These are phyloP conservation scores for Leishmania gerbilli DNA, from an alignment of 208 protist genomes.

Conservation along the genomic window DNA sequence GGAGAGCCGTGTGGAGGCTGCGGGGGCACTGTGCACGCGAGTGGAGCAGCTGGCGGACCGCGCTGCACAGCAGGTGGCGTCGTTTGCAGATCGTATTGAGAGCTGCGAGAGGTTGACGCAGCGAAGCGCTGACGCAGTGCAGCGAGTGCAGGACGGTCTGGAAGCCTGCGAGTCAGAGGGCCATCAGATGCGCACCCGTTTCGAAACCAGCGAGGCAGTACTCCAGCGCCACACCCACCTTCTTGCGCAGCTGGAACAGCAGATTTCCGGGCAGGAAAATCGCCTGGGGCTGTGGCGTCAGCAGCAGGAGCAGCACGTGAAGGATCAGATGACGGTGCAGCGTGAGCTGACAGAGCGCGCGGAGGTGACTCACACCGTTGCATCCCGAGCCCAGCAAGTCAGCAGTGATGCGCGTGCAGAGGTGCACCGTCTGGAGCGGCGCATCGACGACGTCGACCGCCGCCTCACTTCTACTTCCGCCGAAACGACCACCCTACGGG, in stretches of 20 bases:
- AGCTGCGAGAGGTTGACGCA: constrained; percentile 37
- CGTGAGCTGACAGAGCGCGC: constrained; percentile 49
- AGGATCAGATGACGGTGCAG: constrained; percentile 47
- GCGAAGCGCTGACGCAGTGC: constrained; percentile 12
- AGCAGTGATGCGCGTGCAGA: constrained; percentile 59
- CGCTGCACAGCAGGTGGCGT: constrained; percentile 25
- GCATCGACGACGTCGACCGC: constrained; percentile 39
- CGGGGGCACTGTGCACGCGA: constrained; percentile 49
- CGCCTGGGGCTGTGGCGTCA: constrained; percentile 40
- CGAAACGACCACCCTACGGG: constrained; percentile 18
- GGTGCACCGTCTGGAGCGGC: constrained; percentile 68
- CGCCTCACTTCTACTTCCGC: constrained; percentile 2
- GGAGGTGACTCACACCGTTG: constrained; percentile 51
- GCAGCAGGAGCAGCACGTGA: constrained; percentile 47
- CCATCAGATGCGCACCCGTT: constrained; percentile 4
- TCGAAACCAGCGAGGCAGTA: constrained; percentile 11
- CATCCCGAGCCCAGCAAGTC: constrained; percentile 48
- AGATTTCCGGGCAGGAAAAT: constrained; percentile 36
- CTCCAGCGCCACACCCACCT: constrained; percentile 24
- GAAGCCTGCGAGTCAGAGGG: constrained; percentile 25
- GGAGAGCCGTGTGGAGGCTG: constrained; percentile 64
- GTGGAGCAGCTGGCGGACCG: constrained; percentile 51
- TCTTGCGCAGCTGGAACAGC: constrained; percentile 47
- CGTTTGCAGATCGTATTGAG: constrained; percentile 30
- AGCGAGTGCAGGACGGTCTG: constrained; percentile 31